Evolutionary conservation across 345 rosid species (phyloP), one percentile per base, ranked within the genome.

Genomic region (Eucalyptus sp.): DNA sequence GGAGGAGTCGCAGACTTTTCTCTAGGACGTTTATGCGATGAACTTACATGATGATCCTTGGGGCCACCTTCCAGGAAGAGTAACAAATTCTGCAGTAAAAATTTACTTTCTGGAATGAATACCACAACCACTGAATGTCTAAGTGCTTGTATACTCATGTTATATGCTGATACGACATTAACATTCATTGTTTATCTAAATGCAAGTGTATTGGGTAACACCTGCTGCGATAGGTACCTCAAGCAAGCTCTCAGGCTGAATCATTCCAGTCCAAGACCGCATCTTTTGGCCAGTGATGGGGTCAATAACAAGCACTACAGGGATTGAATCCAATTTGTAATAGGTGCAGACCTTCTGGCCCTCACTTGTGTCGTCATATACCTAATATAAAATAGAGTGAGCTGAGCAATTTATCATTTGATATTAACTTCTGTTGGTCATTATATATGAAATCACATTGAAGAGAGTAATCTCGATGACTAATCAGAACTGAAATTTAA

Each of bases 21-120:
- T 92, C 98, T 95, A 66, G 94, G 98, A 37, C 98, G 99, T 94
- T 98, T 98, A 90, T 95, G 96, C 79, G 99, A 94, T 66, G 96
- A 91, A 86, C 93, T 92, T 52, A 91, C 92, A 88, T 95, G 98
- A 92, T 96, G 95, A 90, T 96, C 94, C 86, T 95, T 92, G 20
- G 99, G 99, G 89, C 99, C 98, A 89, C 98, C 97, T 89, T 98
- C 99, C 99, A 98, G 92, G 93, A 94, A 98, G n/a, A 94, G 94
- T 50, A 96, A 95, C 87, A 98, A 93, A 94, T 96, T 97, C 98
- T 96, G 90, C 50, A 88, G 86, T 89, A 48, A 66, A 66, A 87
- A 83, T 14, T 68, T 14, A 83, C 60, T 51, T 62, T 79, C 64
- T 87, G 44, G 76, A 71, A 86, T 89, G 44, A 90, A 84, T 85